phyloP scores from a whole-genome alignment of 176 grass and related monocot species.

The Oryza longistaminata region DNA sequence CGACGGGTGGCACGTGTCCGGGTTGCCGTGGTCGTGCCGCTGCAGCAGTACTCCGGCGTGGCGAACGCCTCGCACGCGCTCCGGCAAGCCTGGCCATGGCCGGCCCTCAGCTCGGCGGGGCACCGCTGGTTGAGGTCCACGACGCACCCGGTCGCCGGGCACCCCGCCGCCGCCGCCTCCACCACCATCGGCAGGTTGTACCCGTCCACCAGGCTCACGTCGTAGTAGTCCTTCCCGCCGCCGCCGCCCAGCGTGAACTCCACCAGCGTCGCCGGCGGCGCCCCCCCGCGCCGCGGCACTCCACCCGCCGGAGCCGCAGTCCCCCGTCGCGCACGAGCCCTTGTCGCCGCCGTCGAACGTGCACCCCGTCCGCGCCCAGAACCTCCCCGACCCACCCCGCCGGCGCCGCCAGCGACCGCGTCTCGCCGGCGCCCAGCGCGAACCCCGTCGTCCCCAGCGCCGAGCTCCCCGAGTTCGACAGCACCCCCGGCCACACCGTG shows the following conservation, averaged over 20 bases:
- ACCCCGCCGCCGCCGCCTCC: slow-evolving; percentile 46
- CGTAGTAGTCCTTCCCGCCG: slow-evolving; percentile 82
- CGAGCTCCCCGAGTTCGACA: slow-evolving; percentile 79
- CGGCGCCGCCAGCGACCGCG: slow-evolving; percentile 55
- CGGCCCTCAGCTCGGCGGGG: slow-evolving; percentile 65
- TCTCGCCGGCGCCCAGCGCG: slow-evolving; percentile 57
- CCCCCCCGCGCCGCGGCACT: slow-evolving; percentile 65
- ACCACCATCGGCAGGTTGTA: slow-evolving; percentile 91
- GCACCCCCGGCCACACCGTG: slow-evolving; percentile 89
- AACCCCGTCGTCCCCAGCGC: slow-evolving; percentile 73
- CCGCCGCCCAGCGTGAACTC: slow-evolving; percentile 77
- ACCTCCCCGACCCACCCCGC: slow-evolving; percentile 81
- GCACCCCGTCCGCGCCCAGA: slow-evolving; percentile 93
- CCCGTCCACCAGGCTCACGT: slow-evolving; percentile 94
- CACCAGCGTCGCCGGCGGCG: slow-evolving; percentile 69
- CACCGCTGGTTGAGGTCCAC: slow-evolving; percentile 75
- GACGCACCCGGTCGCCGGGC: slow-evolving; percentile 64
- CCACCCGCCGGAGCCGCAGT: slow-evolving; percentile 76
- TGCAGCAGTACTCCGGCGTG: slow-evolving; percentile 90
- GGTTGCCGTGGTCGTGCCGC: slow-evolving; percentile 68
- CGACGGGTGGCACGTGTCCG: slow-evolving; percentile 77
- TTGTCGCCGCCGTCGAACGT: slow-evolving; percentile 49
- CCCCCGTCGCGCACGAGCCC: slow-evolving; percentile 75
- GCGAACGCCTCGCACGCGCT: slow-evolving; percentile 88
- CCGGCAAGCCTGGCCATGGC: slow-evolving; percentile 52